Base-by-base conservation (phyloP, 805 yeast species). In the Tetrapisispora arboricola region DNA sequence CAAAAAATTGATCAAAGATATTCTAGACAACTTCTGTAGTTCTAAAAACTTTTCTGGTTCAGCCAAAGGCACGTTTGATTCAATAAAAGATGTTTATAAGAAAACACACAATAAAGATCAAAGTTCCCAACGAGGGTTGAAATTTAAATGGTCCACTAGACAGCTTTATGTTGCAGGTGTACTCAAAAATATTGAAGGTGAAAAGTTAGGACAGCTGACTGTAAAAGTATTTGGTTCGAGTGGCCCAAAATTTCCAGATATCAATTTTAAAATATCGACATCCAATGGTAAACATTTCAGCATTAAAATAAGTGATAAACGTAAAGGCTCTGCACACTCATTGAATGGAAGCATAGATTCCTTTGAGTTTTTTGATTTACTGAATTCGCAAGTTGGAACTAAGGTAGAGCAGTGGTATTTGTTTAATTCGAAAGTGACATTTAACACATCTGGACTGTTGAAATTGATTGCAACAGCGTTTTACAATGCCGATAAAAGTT, bases 111-210 rank as follows among this genome's bases (percentile, higher is more conserved):
- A 60, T 50, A 55, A 53, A 53, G 40, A 44, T 22, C 24, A 49
- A 38, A 40, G 44, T 19, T 43, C 56, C 41, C 37, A 60, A 49
- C 53, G 50, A 63, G 66, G 63, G 69, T 61, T 73, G 68, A 22
- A 83, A 80, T 67, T 78, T 82, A 39, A 84, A 75, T 84, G 84
- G 64, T 73, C 85, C 0, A 80, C 85, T 4, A 80, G 81, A 49
- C 80, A 78, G 52, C 69, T 90, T 29, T 67, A 74, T 53, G 96
- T 87, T 43, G 80, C 75, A 47, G 80, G 83, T 0, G 72, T 87
- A 1, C 57, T 88, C 17, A 56, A 72, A 3, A 80, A 76, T 39
- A 66, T 82, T 30, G 71, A 70, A 15, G 86, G 85, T 0, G 65
- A 72, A 19, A 65, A 70, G 39, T 51, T 64, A 22, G 66, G 63